Evolutionary conservation across 1,139 yeast species (phyloP).

Genomic region (Hyphopichia wangnamkhiaoensis): DNA sequence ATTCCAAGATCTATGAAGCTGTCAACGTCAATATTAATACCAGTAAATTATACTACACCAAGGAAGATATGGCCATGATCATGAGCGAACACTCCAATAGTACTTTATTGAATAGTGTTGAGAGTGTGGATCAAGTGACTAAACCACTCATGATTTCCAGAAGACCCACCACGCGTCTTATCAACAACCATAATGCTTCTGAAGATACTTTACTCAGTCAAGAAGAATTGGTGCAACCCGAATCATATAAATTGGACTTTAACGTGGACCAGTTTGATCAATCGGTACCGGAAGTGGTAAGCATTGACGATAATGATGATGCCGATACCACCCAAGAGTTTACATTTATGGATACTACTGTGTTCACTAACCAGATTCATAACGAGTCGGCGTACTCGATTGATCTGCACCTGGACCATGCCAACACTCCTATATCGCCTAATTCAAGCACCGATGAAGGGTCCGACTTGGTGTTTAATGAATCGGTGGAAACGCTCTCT

Average conservation of each 20-base stretch:
- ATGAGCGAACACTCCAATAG: conserved; percentile 20
- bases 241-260: background rate
- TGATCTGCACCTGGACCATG: conserved; percentile 9
- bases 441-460: conserved; percentile 7
- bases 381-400: conserved; percentile 16
- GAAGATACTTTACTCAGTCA: conserved; percentile 1
- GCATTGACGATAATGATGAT: conserved; percentile 3
- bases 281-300: background rate
- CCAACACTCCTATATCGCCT: conserved; percentile 12
- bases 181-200: background rate
- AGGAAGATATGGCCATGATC: conserved; percentile 32
- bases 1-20: conserved; percentile 43
- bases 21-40: conserved; percentile 21
- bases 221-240: background rate
- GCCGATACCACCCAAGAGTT: conserved; percentile 1
- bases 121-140: conserved; percentile 12
- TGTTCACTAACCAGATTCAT: background rate
- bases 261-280: background rate
- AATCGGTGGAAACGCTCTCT: conserved; percentile 22
- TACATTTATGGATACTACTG: background rate
- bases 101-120: conserved; percentile 28
- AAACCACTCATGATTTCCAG: conserved; percentile 28
- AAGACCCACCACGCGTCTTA: conserved; percentile 12
- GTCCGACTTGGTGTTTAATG: conserved; percentile 15
- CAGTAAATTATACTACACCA: conserved; percentile 33